Evolutionary conservation across 2,329 filamentous ascomycete species (phyloP), one percentile per base, ranked within the genome.

Genomic region (Decorospora gaudefroyi): DNA sequence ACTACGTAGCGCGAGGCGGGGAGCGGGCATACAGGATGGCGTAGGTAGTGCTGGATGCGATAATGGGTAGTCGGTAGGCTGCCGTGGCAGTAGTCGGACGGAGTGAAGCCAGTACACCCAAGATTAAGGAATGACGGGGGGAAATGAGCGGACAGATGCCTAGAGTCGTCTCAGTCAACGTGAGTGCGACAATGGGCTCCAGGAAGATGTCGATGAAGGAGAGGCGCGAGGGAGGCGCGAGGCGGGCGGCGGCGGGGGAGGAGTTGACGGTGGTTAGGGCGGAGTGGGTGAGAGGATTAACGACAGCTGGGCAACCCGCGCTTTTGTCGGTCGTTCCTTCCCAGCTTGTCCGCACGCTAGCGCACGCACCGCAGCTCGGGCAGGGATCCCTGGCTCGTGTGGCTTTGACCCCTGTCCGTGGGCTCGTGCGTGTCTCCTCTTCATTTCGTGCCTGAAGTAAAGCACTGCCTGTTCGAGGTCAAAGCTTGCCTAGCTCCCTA

Each of bases 141-240:
- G 34, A 63, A 70, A 69, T 51, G 66, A 70, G 57, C 60, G 66
- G 65, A 68, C 66, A 65, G 65, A 61, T 60, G 59, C 63, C 64
- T 53, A 58, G 61, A 53, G 64, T 54, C 65, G 54, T 49, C 46
- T 55, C 50, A 45, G 45, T 40, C 41, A 49, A 51, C 34, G 51
- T 59, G 61, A 64, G 59, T 55, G 55, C 64, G 64, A 67, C 59
- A 55, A 61, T 61, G 61, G 63, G 59, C 55, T 67, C 59, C 63
- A 62, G 52, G 48, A n/a, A n/a, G n/a, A n/a, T n/a, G n/a, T n/a
- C n/a, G n/a, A n/a, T n/a, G n/a, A n/a, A n/a, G n/a, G 51, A 43
- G 49, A 34, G 43, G 42, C 33, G 47, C 21, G 18, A 21, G 49
- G 43, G 36, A 43, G 49, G 50, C 53, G 48, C 48, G 42, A 49